Percentiles rank a stretch among this genome's conserved stretches.
Conservation (phyloP, 2,329 filamentous ascomycete genomes). For the Diaporthe nobilis region DNA sequence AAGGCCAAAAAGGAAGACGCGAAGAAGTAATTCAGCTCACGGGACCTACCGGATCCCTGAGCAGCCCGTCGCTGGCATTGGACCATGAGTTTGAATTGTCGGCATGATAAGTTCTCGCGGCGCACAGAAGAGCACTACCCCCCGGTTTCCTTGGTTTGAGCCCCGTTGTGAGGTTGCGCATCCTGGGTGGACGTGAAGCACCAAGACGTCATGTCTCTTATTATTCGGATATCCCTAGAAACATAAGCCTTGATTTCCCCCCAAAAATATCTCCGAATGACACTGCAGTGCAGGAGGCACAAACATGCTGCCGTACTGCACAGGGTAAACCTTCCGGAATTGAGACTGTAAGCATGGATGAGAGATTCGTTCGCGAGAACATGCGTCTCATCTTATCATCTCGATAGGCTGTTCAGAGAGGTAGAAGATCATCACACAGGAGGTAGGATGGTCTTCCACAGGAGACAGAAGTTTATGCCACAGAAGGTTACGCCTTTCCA, state of each 20-base stretch:
- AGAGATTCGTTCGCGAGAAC: no score
- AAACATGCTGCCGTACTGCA: neutral
- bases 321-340: neutral
- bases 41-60: neutral
- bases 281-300: neutral
- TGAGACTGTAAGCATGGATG: neutral
- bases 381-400: no score
- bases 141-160: neutral
- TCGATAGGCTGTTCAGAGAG: no score
- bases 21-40: constrained; percentile 51
- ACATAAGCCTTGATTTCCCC: constrained; percentile 27
- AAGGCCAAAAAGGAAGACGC: constrained; percentile 50
- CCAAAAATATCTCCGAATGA: neutral
- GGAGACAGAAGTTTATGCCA: neutral
- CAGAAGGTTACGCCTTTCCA: neutral
- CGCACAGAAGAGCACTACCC: neutral
- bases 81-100: neutral
- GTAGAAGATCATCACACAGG: no score
- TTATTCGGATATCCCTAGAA: constrained; percentile 29
- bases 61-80: neutral
- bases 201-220: constrained; percentile 10
- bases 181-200: neutral
- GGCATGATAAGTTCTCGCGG: neutral
- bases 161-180: neutral
- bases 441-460: neutral